Percentiles rank a stretch among this genome's conserved stretches.
Evolutionary conservation across 2,329 filamentous ascomycete species (phyloP).

Genomic region (Colletotrichum sp.): DNA sequence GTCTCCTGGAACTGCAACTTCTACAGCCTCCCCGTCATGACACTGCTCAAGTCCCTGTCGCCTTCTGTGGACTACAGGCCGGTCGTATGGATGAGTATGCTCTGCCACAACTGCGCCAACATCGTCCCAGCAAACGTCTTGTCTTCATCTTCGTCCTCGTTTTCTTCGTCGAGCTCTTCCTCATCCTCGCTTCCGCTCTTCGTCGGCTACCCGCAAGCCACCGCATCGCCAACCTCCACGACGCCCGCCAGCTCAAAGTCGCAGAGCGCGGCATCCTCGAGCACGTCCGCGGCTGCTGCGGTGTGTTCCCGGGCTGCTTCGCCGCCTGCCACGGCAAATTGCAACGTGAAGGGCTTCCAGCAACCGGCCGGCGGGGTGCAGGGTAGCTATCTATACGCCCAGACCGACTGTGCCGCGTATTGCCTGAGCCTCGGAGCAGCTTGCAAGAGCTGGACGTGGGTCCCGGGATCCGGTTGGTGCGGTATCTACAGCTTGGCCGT

Average conservation of each 20-base stretch:
- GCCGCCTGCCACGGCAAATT: not conserved
- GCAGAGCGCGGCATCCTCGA: not conserved
- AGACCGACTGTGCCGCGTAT: not conserved
- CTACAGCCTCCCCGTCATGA: not conserved
- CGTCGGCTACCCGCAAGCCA: not conserved
- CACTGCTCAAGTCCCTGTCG: not conserved
- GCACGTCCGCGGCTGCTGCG: not conserved
- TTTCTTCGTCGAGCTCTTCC: not conserved
- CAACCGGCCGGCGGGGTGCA: not conserved
- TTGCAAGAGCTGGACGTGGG: not conserved
- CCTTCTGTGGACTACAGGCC: not conserved
- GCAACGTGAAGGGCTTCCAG: slow-evolving; percentile 2
- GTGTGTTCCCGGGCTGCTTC: not conserved
- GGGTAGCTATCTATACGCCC: not conserved
- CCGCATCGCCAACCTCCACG: not conserved
- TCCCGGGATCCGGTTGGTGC: not conserved
- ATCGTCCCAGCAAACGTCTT: not conserved
- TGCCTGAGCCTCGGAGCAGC: not conserved
- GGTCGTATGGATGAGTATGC: slow-evolving; percentile 3
- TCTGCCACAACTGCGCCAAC: not conserved
- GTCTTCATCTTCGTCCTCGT: not conserved
- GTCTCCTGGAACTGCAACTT: not conserved
- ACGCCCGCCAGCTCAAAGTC: not conserved
- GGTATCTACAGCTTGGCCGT: not conserved
- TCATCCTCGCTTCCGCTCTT: not conserved